These are phyloP conservation scores for Kwoniella botswanensis DNA, from an alignment of 768 basidiomycete species.

Conservation along the genomic window DNA sequence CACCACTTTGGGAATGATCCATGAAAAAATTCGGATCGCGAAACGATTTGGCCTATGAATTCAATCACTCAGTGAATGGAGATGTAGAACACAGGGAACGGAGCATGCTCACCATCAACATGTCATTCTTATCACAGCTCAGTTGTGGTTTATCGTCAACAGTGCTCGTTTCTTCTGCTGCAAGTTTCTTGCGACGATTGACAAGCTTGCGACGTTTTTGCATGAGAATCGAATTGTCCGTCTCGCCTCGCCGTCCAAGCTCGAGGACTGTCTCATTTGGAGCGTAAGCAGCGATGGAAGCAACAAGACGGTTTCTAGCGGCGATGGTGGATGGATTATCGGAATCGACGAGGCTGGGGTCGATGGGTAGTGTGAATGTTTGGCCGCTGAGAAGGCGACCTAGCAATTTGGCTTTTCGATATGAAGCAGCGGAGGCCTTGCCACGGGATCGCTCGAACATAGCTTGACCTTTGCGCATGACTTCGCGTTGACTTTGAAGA, in stretches of 20 bases:
- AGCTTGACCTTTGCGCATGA: conserved; percentile 84
- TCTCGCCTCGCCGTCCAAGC: conserved; percentile 73
- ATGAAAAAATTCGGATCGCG: conserved; percentile 88
- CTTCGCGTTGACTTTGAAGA: conserved; percentile 71
- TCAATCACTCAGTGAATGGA: background rate
- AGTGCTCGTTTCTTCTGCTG: background rate
- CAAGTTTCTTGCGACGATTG: conserved; percentile 25
- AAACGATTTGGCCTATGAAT: conserved; percentile 61
- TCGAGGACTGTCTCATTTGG: conserved; percentile 92
- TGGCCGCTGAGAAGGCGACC: conserved; percentile 69
- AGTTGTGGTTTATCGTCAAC: background rate
- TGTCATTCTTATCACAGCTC: background rate
- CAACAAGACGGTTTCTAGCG: conserved; percentile 70
- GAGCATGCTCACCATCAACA: background rate
- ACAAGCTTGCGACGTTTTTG: conserved; percentile 81
- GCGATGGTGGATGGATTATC: conserved; percentile 62
- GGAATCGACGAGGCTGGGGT: conserved; percentile 67
- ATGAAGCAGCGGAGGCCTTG: conserved; percentile 77
- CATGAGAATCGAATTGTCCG: conserved; percentile 75
- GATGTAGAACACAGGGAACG: background rate
- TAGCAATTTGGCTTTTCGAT: conserved; percentile 88
- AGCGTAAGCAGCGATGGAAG: conserved; percentile 77
- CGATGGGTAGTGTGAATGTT: conserved; percentile 62
- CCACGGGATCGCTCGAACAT: conserved; percentile 95
- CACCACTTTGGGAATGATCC: conserved; percentile 87